A percentile compares a stretch with the other conserved stretches of the same genome.
These are phyloP conservation scores for Solanum chilense DNA, from an alignment of 257 asterid species.

Conservation along the genomic window DNA sequence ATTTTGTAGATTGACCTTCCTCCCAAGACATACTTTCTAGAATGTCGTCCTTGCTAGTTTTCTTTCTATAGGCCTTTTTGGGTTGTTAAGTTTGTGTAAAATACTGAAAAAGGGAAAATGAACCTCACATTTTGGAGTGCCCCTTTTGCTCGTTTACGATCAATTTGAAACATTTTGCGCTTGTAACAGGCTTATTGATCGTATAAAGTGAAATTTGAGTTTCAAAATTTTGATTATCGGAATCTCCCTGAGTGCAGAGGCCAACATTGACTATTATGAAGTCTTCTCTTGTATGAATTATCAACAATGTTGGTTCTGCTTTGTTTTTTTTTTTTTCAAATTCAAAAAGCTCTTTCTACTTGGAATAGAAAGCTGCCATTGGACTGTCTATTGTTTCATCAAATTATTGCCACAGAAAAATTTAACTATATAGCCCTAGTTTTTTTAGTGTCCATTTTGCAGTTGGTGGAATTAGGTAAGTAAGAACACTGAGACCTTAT, in stretches of 20 bases:
- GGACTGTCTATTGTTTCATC: neutral
- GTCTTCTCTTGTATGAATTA: neutral
- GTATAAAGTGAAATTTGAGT: neutral
- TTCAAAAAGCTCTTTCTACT: neutral
- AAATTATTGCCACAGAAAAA: neutral
- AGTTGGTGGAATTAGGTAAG: neutral
- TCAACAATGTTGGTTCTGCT: neutral
- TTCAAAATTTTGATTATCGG: neutral
- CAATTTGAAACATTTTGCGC: neutral
- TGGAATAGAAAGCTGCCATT: neutral
- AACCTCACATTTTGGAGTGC: neutral
- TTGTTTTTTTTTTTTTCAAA: neutral
- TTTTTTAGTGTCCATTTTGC: neutral
- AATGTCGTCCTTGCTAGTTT: neutral
- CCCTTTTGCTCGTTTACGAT: neutral
- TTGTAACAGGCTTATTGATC: neutral
- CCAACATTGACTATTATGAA: neutral
- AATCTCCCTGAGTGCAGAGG: neutral
- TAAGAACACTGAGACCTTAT: neutral
- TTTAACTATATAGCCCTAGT: neutral
- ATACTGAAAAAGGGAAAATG: neutral
- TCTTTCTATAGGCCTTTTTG: neutral
- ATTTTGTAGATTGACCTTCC: slow-evolving; percentile 28
- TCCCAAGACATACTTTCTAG: neutral
- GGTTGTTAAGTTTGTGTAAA: neutral